Evolutionary conservation across 31 red algal species (phyloP).

Genomic region (Endocladia muricata): DNA sequence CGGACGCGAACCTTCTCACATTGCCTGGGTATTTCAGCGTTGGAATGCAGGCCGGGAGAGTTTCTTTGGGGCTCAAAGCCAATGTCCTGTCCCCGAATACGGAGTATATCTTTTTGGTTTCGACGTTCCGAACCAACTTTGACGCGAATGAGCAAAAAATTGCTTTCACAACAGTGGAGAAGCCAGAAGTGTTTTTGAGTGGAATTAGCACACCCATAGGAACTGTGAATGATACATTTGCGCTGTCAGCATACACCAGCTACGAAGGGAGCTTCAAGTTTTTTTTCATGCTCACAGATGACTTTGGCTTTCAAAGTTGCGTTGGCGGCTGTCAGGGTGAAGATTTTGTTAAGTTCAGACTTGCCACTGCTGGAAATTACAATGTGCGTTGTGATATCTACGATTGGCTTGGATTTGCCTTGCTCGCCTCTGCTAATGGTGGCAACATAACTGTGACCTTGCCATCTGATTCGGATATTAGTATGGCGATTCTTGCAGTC

Average conservation of each 20-base stretch:
- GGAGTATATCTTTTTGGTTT: conserved; percentile 44
- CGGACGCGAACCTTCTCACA: conserved; percentile 28
- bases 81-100: conserved; percentile 50
- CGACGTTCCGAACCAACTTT: conserved; percentile 24
- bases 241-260: conserved; percentile 46
- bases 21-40: conserved; percentile 32
- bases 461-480: background rate
- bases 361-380: conserved; percentile 54
- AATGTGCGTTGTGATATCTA: conserved; percentile 52
- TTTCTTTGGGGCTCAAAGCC: conserved; percentile 27
- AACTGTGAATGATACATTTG: conserved; percentile 33
- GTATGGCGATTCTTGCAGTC: conserved; percentile 8
- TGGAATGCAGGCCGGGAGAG: conserved; percentile 22
- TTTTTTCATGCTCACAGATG: conserved; percentile 57
- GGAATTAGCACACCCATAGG: conserved; percentile 10
- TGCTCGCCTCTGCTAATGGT: conserved; percentile 27
- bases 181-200: conserved; percentile 18
- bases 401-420: conserved; percentile 46
- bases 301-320: conserved; percentile 44
- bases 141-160: conserved; percentile 46
- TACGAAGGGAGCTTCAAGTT: conserved; percentile 75
- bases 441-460: conserved; percentile 36
- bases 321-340: conserved; percentile 57
- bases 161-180: conserved; percentile 31
- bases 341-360: conserved; percentile 40